Evolutionary conservation across 805 yeast species (phyloP).

Genomic region (Ogataea wickerhamii): DNA sequence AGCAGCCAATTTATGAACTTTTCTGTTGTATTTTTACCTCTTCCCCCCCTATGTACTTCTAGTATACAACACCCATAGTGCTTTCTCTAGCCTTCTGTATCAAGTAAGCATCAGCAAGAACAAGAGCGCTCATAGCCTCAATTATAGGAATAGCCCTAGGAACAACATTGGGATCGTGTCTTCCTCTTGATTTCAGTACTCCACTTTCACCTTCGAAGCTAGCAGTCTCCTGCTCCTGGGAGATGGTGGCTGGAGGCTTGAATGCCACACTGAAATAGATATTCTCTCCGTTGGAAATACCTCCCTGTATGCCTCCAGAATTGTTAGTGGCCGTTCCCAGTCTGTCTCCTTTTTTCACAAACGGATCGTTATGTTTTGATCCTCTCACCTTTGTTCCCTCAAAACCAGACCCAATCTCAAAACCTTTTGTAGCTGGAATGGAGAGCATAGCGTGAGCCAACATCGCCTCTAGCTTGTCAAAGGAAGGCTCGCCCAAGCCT

Average conservation of each 20-base stretch:
- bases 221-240: slow-evolving; percentile 86
- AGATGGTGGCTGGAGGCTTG: slow-evolving; percentile 97
- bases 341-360: slow-evolving; percentile 55
- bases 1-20: background rate
- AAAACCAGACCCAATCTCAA: slow-evolving; percentile 96
- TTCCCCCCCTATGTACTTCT: slow-evolving; percentile 1
- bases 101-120: slow-evolving; percentile 78
- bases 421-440: slow-evolving; percentile 96
- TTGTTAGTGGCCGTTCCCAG: slow-evolving; percentile 86
- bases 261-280: slow-evolving; percentile 93
- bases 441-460: slow-evolving; percentile 98
- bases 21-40: background rate
- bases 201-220: slow-evolving; percentile 88
- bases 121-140: slow-evolving; percentile 97
- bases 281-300: slow-evolving; percentile 93
- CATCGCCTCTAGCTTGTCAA: slow-evolving; percentile 92
- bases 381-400: slow-evolving; percentile 88
- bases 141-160: slow-evolving; percentile 99
- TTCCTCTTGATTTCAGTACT: slow-evolving; percentile 89
- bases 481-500: slow-evolving; percentile 98
- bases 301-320: slow-evolving; percentile 98
- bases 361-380: slow-evolving; percentile 90
- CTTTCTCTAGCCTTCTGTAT: slow-evolving; percentile 83
- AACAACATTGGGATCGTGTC: slow-evolving; percentile 98
- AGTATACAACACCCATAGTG: slow-evolving; percentile 35